A percentile compares a stretch with the other conserved stretches of the same genome.
Evolutionary conservation across 75 land plant genomes (phyloP).

Genomic region (Larix kaempferi): DNA sequence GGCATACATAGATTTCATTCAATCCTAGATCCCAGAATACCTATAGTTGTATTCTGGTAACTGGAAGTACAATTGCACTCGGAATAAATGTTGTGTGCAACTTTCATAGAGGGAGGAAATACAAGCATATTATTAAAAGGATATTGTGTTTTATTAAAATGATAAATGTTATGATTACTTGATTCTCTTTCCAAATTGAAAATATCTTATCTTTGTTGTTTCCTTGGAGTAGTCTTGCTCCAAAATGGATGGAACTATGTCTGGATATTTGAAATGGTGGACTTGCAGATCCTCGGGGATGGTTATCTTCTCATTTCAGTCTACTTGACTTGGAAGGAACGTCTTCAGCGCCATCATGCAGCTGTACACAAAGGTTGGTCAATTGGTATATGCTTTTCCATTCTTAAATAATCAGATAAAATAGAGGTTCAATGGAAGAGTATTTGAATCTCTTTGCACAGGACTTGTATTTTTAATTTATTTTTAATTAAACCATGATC

Average conservation of each 20-base stretch:
- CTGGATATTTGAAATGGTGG: conserved; percentile 5
- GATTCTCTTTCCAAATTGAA: not conserved
- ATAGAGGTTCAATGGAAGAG: not conserved
- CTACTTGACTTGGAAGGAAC: not conserved
- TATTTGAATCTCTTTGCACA: not conserved
- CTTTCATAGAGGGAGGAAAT: not conserved
- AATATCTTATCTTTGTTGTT: not conserved
- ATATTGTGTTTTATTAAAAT: not conserved
- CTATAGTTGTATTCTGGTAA: not conserved
- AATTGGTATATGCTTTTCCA: not conserved
- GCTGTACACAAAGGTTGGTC: not conserved
- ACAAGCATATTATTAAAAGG: not conserved
- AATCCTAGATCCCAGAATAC: not conserved
- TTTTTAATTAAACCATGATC: not conserved
- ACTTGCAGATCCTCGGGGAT: not conserved
- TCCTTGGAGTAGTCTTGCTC: not conserved
- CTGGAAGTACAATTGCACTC: not conserved
- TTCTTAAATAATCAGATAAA: not conserved
- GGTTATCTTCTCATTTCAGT: not conserved
- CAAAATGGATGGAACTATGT: not conserved
- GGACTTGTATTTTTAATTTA: not conserved
- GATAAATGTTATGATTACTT: not conserved
- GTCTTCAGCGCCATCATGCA: not conserved
- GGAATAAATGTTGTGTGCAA: not conserved
- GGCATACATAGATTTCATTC: not conserved